Evolutionary conservation across 2,329 filamentous ascomycete species (phyloP), one percentile per base, ranked within the genome.

Genomic region (Aspergillaceae sp.): DNA sequence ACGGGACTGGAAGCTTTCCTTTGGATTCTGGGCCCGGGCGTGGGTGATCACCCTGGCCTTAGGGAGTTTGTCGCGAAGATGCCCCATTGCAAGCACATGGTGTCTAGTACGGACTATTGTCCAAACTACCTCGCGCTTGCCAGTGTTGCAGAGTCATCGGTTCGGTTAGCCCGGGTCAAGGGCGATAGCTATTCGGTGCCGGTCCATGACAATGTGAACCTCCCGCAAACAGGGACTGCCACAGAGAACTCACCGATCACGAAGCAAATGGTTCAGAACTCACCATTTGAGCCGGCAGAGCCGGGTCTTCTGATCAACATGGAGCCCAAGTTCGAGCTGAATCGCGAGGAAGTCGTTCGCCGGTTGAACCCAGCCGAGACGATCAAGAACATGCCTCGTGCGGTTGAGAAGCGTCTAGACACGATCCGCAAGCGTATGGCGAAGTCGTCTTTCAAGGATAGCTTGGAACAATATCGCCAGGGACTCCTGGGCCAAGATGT

Each of bases 11-110:
- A 76, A 40, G 76, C 76, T 36, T 78, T 94, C 42, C 78, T 92
- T 55, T 98, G 92, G 91, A 82, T 87, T 27, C 75, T 96, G 28
- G 87, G 87, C 0, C 74, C 76, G 4, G 81, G 77, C 2, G 74
- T 97, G 9, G 71, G 76, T 5, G 70, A 75, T 3, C 77, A 92
- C 61, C 59, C 75, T 7, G 74, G 73, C 26, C 66, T 98, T 11
- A 75, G 76, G 46, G 67, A 76, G 2, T 95, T 95, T 61, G 87
- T 94, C 65, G 57, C 75, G 29, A 73, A 77, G 33, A 77, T 80
- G 53, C 63, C 72, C 2, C 59, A 78, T 10, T 65, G 86, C 33
- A 77, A 84, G 61, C 92, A 98, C 64, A 72, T 91, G 40, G 75
- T 98, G 10, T 86, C 88, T 11, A 83, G 87, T 1, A 67, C 76